Base-by-base conservation (phyloP, 2,329 filamentous ascomycete genomes). In the Myriosclerotinia duriaeana region DNA sequence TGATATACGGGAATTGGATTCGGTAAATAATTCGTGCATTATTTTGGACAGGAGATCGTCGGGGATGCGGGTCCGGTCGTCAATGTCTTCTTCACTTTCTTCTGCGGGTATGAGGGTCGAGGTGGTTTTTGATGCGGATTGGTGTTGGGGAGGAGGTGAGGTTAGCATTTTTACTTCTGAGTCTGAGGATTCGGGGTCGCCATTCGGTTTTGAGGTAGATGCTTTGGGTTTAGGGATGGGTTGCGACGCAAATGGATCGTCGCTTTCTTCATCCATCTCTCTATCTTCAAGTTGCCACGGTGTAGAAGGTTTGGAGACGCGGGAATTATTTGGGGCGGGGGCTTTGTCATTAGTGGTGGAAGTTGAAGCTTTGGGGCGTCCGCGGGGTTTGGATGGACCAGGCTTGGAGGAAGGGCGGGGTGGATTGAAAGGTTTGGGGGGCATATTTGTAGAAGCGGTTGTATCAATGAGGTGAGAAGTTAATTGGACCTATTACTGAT, bases 1-100 rank as follows among this genome's bases (percentile, higher is more conserved):
- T 9, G 88, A 88, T 70, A 97, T 87, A 71, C 89, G 84, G 34
- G 90, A 93, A 66, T 85, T 85, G 68, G 84, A 83, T 72, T 89
- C 79, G 55, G 81, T 82, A 75, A 97, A 97, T 76, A 90, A 87
- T 72, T 93, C 87, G 76, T 96, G 89, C 44, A 97, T 81, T 4
- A 97, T 80, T 46, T 87, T 85, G 12, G 90, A 89, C 52, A 97
- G 79, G 0, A 98, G 82, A 53, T 91, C 87, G 4, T 85, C 82
- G 0, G 93, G 91, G 38, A 97, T 90, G 0, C 30, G 38, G 2
- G 44, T 38, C 34, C 58, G 58, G 6, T 8, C 34, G 8, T 59
- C 63, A 6, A 26, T n/a, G 1, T 66, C 64, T 15, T 64, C 58
- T 4, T 69, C 65, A 26, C 40, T 50, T 20, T 69, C 65, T 53